Evolutionary conservation across 2,329 filamentous ascomycete genomes (phyloP), one percentile per base, ranked within the genome.

Genomic region (Teratosphaeria nubilosa): DNA sequence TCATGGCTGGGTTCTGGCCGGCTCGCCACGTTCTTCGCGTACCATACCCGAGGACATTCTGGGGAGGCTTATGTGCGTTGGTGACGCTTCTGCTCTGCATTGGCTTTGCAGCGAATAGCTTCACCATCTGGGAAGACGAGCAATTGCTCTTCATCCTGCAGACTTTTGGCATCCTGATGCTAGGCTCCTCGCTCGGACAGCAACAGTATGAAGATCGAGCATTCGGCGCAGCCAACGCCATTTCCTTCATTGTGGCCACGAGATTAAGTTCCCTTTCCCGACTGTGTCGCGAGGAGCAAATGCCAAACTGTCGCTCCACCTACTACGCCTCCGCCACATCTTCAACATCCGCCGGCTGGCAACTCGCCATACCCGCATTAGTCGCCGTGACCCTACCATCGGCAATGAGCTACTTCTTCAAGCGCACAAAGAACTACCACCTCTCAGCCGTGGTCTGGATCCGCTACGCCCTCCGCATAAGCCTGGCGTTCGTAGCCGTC

Each of bases 101-200:
- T 55, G 92, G 94, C 7, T 99, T 97, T 71, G 92, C 92, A 0
- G 94, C 94, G 3, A 99, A 99, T 74, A 99, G 94, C 0, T 99
- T 91, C 74, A 97, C 92, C 0, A 96, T 99, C 64, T 99, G 94
- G 91, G 94, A 99, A 75, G 94, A 99, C 69, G 88, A 90, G 14
- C 96, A 96, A 58, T 80, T 96, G 4, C 79, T 96, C 2, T 96
- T 95, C 76, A 92, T 97, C 75, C 82, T 96, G 59, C 84, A 85
- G 1, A 94, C 91, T 0, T 96, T 97, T 70, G 91, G 91, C 31
- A 73, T 91, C 6, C 79, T 86, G n/a, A 83, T 87, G 37, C 82
- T 87, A 13, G 74, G 90, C 13, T 85, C 87, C 1, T 91, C 91
- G 0, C 80, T 95, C 67, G 84, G 89, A 16, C 85, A 91, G 63